phyloP scores from a whole-genome alignment of 2,329 filamentous ascomycete genomes.

The Aspergillus cejpii region DNA sequence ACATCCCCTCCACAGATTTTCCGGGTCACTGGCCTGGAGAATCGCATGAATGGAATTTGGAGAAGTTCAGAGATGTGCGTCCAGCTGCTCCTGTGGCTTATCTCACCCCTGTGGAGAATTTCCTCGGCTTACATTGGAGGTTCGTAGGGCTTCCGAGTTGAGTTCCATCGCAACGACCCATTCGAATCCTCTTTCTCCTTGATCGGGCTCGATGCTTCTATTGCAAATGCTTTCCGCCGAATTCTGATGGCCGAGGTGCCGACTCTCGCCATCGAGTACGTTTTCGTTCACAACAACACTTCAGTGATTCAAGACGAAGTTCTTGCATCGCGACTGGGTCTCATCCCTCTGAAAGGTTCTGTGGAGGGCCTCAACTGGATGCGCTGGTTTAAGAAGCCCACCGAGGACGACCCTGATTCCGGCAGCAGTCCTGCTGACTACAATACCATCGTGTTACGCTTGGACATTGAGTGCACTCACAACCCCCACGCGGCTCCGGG shows the following conservation, averaged over 20 bases:
- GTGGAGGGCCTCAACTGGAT: constrained; percentile 73
- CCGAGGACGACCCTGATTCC: constrained; percentile 53
- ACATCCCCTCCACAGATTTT: constrained; percentile 85
- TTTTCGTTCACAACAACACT: constrained; percentile 93
- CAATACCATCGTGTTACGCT: constrained; percentile 75
- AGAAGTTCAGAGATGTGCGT: constrained; percentile 59
- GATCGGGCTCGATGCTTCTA: constrained; percentile 80
- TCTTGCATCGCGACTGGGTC: constrained; percentile 77
- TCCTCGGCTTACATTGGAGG: constrained; percentile 3
- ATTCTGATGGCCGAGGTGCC: constrained; percentile 93
- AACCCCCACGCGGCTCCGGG: constrained; percentile 64
- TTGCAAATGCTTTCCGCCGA: constrained; percentile 95
- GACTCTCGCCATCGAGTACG: constrained; percentile 85
- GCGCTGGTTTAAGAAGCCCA: constrained; percentile 71
- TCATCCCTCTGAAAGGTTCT: constrained; percentile 80
- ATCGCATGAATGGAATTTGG: constrained; percentile 70
- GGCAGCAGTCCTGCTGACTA: constrained; percentile 58
- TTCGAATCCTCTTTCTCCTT: constrained; percentile 82
- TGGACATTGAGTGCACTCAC: constrained; percentile 73
- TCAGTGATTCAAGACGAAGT: constrained; percentile 98
- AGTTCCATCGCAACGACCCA: constrained; percentile 76
- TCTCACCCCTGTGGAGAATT: background rate
- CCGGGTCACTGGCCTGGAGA: constrained; percentile 87
- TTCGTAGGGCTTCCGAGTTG: constrained; percentile 59
- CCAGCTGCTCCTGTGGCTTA: background rate